Evolutionary conservation across 306 rosid species (phyloP).

Genomic region (Sechiopsis laciniata): DNA sequence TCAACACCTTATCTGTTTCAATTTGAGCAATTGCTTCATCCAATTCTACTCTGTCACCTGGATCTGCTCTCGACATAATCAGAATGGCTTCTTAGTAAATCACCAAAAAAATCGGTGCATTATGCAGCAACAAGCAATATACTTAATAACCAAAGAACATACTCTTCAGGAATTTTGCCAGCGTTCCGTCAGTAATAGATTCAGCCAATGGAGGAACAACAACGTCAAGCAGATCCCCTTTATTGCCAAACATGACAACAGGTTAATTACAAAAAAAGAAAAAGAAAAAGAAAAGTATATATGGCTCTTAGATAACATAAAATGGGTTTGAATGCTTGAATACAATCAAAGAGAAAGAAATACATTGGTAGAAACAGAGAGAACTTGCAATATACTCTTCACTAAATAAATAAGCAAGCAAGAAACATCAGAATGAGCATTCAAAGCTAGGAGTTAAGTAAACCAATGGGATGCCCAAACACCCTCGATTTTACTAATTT

Average conservation of each 20-base stretch:
- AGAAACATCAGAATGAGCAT: not conserved
- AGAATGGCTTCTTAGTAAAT: not conserved
- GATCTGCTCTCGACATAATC: constrained; percentile 38
- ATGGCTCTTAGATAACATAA: not conserved
- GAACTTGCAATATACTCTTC: not conserved
- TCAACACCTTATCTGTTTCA: constrained; percentile 74
- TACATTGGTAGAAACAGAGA: not conserved
- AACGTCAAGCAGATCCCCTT: constrained; percentile 64
- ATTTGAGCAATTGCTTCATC: constrained; percentile 84
- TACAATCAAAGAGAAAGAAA: not conserved
- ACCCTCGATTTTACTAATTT: not conserved
- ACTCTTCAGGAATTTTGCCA: constrained; percentile 75
- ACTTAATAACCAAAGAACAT: constrained; percentile 24
- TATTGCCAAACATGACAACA: constrained; percentile 28
- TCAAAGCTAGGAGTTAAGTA: not conserved
- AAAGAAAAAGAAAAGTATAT: too few relatives aligned
- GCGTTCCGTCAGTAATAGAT: constrained; percentile 70
- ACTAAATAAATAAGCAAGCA: not conserved
- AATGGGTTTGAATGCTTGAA: not conserved
- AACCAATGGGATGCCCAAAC: not conserved
- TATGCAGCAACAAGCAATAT: constrained; percentile 1
- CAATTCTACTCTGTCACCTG: constrained; percentile 63
- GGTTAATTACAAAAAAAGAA: constrained; percentile 14
- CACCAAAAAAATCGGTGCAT: not conserved
- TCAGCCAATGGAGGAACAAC: constrained; percentile 79